These are phyloP conservation scores for Mycena capillaripes DNA, from an alignment of 768 basidiomycete genomes.

Conservation along the genomic window DNA sequence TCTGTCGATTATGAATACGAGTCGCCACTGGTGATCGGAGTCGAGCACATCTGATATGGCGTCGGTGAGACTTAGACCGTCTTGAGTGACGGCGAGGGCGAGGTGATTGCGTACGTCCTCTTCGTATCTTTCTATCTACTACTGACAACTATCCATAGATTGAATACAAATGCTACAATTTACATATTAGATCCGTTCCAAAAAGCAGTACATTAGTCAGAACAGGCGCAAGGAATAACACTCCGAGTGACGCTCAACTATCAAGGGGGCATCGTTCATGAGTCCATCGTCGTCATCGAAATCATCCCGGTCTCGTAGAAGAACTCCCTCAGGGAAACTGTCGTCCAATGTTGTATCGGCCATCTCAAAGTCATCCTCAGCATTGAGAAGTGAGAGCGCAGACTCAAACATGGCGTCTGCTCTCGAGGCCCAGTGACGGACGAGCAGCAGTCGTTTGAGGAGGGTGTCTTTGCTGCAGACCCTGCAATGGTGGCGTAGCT, in stretches of 20 bases:
- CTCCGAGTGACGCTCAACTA: conserved; percentile 9
- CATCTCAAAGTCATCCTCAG: conserved; percentile 46
- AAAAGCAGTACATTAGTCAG: not conserved
- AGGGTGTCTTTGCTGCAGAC: conserved; percentile 29
- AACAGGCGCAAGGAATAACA: conserved; percentile 5
- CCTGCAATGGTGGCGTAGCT: conserved; percentile 26
- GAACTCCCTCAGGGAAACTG: conserved; percentile 10
- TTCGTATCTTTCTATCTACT: not conserved
- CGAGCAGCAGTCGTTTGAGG: conserved; percentile 39
- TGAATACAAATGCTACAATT: not conserved
- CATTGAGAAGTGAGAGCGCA: conserved; percentile 48
- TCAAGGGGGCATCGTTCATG: conserved; percentile 23
- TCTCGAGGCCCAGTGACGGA: conserved; percentile 54
- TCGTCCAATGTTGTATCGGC: conserved; percentile 55
- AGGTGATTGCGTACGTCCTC: too few species aligned
- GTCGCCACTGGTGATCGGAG: too few species aligned
- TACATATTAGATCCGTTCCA: not conserved
- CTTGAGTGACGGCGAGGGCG: too few species aligned
- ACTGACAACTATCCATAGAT: too few species aligned
- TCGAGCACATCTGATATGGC: too few species aligned
- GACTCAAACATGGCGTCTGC: conserved; percentile 62
- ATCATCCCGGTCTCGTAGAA: conserved; percentile 58
- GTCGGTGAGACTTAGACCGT: too few species aligned
- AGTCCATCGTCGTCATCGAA: conserved; percentile 52
- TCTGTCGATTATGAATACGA: too few species aligned